A percentile compares a stretch with the other conserved stretches of the same genome.
Conservation (phyloP, 2,329 filamentous ascomycete genomes). For the Pyricularia sp. region DNA sequence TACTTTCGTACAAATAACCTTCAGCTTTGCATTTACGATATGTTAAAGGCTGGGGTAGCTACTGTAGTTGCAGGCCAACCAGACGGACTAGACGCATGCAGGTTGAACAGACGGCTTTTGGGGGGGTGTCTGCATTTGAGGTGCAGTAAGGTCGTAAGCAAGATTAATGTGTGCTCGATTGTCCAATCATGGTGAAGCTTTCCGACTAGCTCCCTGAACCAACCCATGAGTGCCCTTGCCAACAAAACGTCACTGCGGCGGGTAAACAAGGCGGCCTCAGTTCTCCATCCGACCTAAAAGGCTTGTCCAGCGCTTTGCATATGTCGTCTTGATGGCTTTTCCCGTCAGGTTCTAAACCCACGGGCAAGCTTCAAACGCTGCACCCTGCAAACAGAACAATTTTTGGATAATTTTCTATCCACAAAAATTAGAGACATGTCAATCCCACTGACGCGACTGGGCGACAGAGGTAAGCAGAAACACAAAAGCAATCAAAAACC, state of each 20-base stretch:
- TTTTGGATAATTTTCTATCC: neutral
- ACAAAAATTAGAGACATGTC: constrained; percentile 17
- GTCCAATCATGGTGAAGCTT: neutral
- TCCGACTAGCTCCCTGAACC: neutral
- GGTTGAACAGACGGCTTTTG: neutral
- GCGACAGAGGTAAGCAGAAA: constrained; percentile 30
- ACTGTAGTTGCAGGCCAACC: neutral
- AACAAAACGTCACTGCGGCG: neutral
- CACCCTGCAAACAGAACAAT: neutral
- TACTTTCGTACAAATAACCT: neutral
- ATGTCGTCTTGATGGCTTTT: neutral
- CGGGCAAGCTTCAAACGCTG: neutral
- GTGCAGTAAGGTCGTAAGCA: neutral
- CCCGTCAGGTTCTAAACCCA: neutral
- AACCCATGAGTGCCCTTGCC: neutral
- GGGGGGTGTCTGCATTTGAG: neutral
- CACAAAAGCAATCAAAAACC: neutral
- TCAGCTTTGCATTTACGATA: neutral
- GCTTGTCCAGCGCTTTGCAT: neutral
- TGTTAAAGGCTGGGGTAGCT: neutral
- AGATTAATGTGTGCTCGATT: neutral
- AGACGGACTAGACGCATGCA: neutral
- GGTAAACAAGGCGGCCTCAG: neutral
- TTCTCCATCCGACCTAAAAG: neutral
- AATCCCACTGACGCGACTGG: constrained; percentile 33